Evolutionary conservation across 148 eudicot genomes (phyloP), one percentile per base, ranked within the genome.

Genomic region (Vaccinium darrowii): DNA sequence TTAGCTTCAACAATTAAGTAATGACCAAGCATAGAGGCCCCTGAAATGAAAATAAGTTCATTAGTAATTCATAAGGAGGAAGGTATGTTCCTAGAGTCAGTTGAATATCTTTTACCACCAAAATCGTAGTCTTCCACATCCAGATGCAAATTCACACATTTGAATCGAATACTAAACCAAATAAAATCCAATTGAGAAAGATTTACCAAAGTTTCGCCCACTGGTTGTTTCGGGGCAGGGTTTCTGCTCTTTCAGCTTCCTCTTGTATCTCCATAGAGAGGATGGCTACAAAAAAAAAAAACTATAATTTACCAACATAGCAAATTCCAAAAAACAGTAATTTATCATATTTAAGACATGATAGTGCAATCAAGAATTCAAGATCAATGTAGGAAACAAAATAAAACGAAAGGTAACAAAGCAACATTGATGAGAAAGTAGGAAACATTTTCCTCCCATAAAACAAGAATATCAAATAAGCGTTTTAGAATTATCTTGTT

Each of bases 1-100:
- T 95, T 94, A 79, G 98, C 98, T 56, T 94, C 98, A 11, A 95
- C 91, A 82, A 94, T 83, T 82, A 95, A 85, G 86, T 93, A 95
- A 30, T 88, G 87, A 83, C 83, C 86, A 80, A 71, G 78, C 65
- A 21, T 80, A 3, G 73, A 73, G 25, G 85, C 30, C 53, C 88
- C 97, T 92, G 88, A 83, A 73, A 85, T 52, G 25, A n/a, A 65
- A 51, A 78, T 27, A 27, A 27, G 21, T 78, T 39, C 71, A 79
- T 67, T 10, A 47, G 52, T 50, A 43, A 43, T 43, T 65, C 78
- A 27, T 51, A 43, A 1, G 80, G 27, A 50, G 14, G 51, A 50
- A 81, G 53, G 5, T 86, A 52, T 51, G 12, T 18, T 82, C 27
- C n/a, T 67, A 69, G 19, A 71, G 8, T 39, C 19, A 67, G 73